phyloP scores from a whole-genome alignment of 257 asterid genomes.

The Solanum sejunctum region DNA sequence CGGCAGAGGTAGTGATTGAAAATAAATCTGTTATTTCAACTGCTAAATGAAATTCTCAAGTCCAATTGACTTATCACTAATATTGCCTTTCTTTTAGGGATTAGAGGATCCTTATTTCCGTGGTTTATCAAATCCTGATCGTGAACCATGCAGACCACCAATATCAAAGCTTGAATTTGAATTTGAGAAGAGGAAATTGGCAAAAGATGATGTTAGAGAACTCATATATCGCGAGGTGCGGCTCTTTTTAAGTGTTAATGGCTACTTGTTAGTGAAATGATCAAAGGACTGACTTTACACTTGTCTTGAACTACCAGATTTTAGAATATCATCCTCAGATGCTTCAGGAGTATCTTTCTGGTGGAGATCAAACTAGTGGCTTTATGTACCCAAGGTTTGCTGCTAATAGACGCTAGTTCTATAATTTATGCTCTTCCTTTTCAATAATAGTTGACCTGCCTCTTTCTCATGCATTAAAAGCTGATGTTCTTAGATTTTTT shows the following conservation, averaged over 20 bases:
- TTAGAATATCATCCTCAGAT: slow-evolving; percentile 95
- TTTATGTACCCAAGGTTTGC: slow-evolving; percentile 96
- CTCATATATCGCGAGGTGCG: slow-evolving; percentile 57
- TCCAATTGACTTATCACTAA: not conserved
- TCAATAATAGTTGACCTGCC: not conserved
- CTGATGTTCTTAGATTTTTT: not conserved
- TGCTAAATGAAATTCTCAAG: not conserved
- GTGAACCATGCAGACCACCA: slow-evolving; percentile 74
- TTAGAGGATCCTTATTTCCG: slow-evolving; percentile 69
- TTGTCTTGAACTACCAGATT: slow-evolving; percentile 36
- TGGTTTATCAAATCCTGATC: slow-evolving; percentile 70
- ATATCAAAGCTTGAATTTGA: slow-evolving; percentile 95
- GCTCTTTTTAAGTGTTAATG: not conserved
- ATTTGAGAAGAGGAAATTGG: slow-evolving; percentile 77
- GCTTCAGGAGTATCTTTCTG: slow-evolving; percentile 85
- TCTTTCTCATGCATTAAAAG: not conserved
- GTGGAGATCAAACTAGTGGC: slow-evolving; percentile 90
- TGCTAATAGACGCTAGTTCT: not conserved
- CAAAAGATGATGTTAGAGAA: slow-evolving; percentile 93
- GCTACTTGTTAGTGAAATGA: slow-evolving; percentile 4
- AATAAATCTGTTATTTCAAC: not conserved
- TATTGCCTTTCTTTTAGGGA: slow-evolving; percentile 33
- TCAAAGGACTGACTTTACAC: not conserved
- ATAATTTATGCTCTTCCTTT: not conserved
- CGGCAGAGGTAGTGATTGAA: slow-evolving; percentile 55